Evolutionary conservation across 2,329 filamentous ascomycete genomes (phyloP).

Genomic region (Phaeomoniella chlamydospora): DNA sequence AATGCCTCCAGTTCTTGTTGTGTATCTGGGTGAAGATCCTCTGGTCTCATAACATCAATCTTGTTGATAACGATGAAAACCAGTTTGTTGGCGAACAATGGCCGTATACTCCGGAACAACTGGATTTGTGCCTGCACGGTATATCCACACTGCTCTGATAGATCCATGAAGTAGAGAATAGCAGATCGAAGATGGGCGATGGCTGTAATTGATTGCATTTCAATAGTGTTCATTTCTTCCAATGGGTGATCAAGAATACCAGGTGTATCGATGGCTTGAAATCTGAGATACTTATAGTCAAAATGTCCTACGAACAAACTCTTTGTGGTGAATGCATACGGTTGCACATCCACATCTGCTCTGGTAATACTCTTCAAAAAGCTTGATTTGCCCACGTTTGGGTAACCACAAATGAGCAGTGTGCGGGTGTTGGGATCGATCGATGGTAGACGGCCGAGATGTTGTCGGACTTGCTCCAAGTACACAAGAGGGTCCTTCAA

Average conservation of each 20-base stretch:
- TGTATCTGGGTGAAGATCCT: constrained; percentile 68
- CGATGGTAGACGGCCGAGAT: constrained; percentile 90
- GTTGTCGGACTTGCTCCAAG: constrained; percentile 91
- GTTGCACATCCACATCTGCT: constrained; percentile 92
- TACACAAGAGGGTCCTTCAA: constrained; percentile 91
- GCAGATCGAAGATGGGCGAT: constrained; percentile 93
- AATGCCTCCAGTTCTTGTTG: constrained; percentile 67
- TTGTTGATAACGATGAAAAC: constrained; percentile 98
- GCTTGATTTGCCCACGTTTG: constrained; percentile 93
- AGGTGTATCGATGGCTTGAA: constrained; percentile 94
- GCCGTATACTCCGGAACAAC: constrained; percentile 92
- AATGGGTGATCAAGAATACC: constrained; percentile 94
- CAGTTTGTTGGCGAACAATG: constrained; percentile 91
- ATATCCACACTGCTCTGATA: constrained; percentile 94
- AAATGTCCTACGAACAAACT: constrained; percentile 95
- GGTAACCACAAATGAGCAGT: constrained; percentile 90
- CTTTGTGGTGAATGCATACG: constrained; percentile 98
- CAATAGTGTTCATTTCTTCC: constrained; percentile 99
- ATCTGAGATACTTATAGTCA: constrained; percentile 84
- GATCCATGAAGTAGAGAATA: constrained; percentile 96
- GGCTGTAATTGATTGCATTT: constrained; percentile 97
- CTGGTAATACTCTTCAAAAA: constrained; percentile 86
- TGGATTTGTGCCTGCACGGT: constrained; percentile 84
- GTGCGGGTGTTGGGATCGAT: constrained; percentile 97
- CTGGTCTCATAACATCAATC: constrained; percentile 79